Conservation (phyloP, 2,329 filamentous ascomycete species). For the Fusarium pilosicola region DNA sequence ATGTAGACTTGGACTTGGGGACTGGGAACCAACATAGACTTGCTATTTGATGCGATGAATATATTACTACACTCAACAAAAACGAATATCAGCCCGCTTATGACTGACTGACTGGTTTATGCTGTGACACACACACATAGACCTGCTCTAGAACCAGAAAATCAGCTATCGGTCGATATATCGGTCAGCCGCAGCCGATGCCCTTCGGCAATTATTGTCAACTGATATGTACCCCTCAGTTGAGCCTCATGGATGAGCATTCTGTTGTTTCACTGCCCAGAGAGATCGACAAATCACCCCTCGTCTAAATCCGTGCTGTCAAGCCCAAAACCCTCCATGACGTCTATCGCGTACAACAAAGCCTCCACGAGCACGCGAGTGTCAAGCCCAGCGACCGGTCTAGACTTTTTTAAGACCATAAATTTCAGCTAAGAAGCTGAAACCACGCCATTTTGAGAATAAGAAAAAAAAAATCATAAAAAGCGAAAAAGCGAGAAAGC, state of each 20-base stretch:
- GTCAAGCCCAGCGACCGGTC: constrained; percentile 16
- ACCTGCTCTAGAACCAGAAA: not conserved
- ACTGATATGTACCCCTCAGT: constrained; percentile 10
- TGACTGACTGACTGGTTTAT: not conserved
- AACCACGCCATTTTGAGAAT: constrained; percentile 15
- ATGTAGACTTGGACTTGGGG: constrained; percentile 41
- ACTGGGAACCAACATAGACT: constrained; percentile 41
- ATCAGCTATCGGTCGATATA: not conserved
- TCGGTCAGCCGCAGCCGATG: constrained; percentile 1
- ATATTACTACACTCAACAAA: constrained; percentile 4
- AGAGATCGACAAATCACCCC: constrained; percentile 8
- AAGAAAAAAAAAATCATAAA: not conserved
- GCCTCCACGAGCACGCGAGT: constrained; percentile 12
- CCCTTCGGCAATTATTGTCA: constrained; percentile 2
- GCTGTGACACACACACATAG: not conserved
- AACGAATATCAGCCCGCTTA: not conserved
- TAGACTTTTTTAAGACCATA: constrained; percentile 1
- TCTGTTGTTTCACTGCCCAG: constrained; percentile 11
- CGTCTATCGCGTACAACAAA: constrained; percentile 9
- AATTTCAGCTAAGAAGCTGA: constrained; percentile 1
- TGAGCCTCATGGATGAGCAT: constrained; percentile 9
- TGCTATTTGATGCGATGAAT: constrained; percentile 31
- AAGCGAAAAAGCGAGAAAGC: not conserved
- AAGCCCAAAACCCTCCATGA: constrained; percentile 21
- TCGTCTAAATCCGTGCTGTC: constrained; percentile 14